Evolutionary conservation across 352 stramenopile genomes (phyloP), one percentile per base, ranked within the genome.

Genomic region (Plasmopara viticola): DNA sequence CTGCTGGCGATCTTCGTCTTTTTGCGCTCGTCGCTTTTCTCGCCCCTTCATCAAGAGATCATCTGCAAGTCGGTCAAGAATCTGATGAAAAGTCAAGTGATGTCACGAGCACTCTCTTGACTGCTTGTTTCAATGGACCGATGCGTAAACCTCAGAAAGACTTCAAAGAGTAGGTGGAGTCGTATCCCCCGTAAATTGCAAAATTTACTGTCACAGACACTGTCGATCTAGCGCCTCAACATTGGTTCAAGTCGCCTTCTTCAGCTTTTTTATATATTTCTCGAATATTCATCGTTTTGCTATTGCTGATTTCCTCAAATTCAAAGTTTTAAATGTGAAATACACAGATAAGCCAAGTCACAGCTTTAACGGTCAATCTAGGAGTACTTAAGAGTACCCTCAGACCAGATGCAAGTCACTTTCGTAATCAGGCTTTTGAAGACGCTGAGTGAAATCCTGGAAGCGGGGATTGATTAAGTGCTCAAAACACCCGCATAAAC

Each of bases 1-100:
- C 9, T 51, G 51, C 13, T 61, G 34, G 14, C 60, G 60, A 34
- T 62, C 39, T 38, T 52, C 20, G 2, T 29, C 61, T 33, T 66
- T 69, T 17, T 65, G 47, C 5, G 9, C 39, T 41, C 44, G 34
- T 9, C 64, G 62, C 28, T 70, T 69, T 6, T 31, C 37, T 37
- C 68, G 56, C 13, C 57, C 58, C 17, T 51, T 44, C 0, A 65
- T 66, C 9, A 83, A 37, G 7, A 60, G 40, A 2, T 58, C 53
- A 35, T 89, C 67, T 1, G 75, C 75, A 5, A 89, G 49, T 7
- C 68, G 71, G 29, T 86, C 71, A 0, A 75, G 64, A 20, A 88
- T 64, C 8, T 80, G 66, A 17, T 84, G 64, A 0, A 84, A 45
- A 6, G 71, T 76, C 2, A 77, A 53, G 37, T 88, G 78, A 8